Percentiles rank a stretch among this genome's conserved stretches.
These are phyloP conservation scores for Xerocomus brunneocitrinus DNA, from an alignment of 768 basidiomycete species.

Conservation along the genomic window DNA sequence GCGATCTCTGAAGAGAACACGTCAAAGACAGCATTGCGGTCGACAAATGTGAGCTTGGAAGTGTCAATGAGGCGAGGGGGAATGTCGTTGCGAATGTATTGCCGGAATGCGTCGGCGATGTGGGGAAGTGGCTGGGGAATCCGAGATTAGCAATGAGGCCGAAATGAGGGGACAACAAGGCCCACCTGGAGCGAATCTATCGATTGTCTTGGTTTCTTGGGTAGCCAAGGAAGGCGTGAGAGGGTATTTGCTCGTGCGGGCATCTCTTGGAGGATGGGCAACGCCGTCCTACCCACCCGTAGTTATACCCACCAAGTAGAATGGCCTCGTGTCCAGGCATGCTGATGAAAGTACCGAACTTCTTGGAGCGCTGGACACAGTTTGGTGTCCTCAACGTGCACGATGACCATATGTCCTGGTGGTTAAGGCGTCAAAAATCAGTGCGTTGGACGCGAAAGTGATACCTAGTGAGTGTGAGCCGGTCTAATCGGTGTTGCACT, in stretches of 20 bases:
- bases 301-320: slow-evolving; percentile 4
- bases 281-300: background rate
- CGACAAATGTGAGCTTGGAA: slow-evolving; percentile 17
- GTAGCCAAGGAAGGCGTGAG: background rate
- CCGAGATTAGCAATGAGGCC: background rate
- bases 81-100: slow-evolving; percentile 25
- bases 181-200: slow-evolving; percentile 3
- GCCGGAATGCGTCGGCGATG: slow-evolving; percentile 11
- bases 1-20: slow-evolving; percentile 18
- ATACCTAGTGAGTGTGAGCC: background rate
- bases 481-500: background rate
- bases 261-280: background rate
- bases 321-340: background rate
- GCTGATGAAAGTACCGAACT: background rate
- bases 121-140: background rate
- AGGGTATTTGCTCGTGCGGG: background rate
- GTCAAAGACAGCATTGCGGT: slow-evolving; percentile 15
- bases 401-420: background rate
- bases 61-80: slow-evolving; percentile 25
- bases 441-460: background rate
- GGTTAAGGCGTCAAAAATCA: background rate
- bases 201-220: background rate
- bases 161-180: background rate
- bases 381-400: slow-evolving; percentile 2
- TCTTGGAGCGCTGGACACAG: background rate